Percentiles rank a stretch among this genome's conserved stretches.
Conservation (phyloP, 2,329 filamentous ascomycete species). For the Cryphonectria japonica region DNA sequence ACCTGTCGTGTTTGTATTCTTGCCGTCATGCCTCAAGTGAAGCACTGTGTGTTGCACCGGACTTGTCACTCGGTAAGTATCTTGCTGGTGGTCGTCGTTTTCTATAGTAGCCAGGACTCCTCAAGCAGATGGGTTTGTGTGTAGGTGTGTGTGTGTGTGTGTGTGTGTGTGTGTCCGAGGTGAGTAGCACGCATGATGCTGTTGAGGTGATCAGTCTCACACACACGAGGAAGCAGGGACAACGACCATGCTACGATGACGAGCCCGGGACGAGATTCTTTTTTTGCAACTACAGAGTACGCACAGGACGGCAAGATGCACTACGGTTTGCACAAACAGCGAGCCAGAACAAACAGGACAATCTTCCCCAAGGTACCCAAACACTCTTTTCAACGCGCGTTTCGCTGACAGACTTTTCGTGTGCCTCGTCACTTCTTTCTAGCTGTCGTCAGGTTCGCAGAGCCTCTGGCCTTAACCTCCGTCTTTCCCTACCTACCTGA, state of each 20-base stretch:
- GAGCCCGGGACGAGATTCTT: neutral
- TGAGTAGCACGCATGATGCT: neutral
- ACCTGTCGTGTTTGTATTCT: constrained; percentile 7
- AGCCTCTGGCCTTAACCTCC: constrained; percentile 73
- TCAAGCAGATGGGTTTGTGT: neutral
- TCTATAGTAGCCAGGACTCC: constrained; percentile 8
- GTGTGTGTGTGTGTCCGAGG: constrained; percentile 10
- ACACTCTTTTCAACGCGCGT: constrained; percentile 29
- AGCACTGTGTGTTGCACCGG: constrained; percentile 14
- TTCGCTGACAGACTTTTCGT: constrained; percentile 38
- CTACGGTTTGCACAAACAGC: neutral
- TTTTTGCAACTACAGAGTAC: neutral
- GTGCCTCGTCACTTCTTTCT: constrained; percentile 16
- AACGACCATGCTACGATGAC: neutral
- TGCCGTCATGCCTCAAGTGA: constrained; percentile 26
- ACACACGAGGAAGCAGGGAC: neutral
- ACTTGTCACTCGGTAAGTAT: neutral
- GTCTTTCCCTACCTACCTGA: constrained; percentile 74
- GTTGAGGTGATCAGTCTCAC: constrained; percentile 3
- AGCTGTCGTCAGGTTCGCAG: constrained; percentile 80
- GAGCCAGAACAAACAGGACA: neutral
- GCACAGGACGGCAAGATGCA: neutral
- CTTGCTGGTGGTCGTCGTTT: constrained; percentile 17
- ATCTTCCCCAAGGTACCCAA: constrained; percentile 23
- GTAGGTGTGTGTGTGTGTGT: constrained; percentile 6